Evolutionary conservation across 2,329 filamentous ascomycete species (phyloP).

Genomic region (Fusarium tuaranense): DNA sequence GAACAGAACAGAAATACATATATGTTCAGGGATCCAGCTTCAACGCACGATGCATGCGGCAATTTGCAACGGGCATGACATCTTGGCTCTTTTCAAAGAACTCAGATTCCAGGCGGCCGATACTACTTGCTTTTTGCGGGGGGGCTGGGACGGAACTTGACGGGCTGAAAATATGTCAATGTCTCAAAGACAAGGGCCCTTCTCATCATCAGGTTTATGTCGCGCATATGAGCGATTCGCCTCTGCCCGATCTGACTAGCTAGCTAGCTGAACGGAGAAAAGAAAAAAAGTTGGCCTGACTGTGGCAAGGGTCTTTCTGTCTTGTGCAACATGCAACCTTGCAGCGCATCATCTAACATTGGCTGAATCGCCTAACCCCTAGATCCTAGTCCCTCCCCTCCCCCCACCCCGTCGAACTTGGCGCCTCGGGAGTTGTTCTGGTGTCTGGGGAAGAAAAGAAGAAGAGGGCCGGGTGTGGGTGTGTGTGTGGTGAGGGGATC

Average conservation of each 20-base stretch:
- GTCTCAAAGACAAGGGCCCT: conserved; percentile 21
- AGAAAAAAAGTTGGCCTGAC: conserved; percentile 3
- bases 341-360: conserved; percentile 29
- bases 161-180: conserved; percentile 13
- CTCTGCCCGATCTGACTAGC: not conserved
- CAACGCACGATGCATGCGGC: conserved; percentile 12
- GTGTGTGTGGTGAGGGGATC: not conserved
- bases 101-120: conserved; percentile 11
- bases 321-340: conserved; percentile 17
- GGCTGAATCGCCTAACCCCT: not conserved
- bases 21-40: conserved; percentile 1
- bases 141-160: conserved; percentile 13
- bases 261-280: not conserved
- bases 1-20: not conserved
- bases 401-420: conserved; percentile 4
- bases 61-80: conserved; percentile 22
- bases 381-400: conserved; percentile 16
- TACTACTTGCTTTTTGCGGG: conserved; percentile 1
- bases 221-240: conserved; percentile 24
- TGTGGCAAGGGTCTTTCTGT: conserved; percentile 17
- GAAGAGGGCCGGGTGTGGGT: not conserved
- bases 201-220: conserved; percentile 5
- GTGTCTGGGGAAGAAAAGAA: conserved; percentile 23
- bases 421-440: conserved; percentile 11
- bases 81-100: not conserved